phyloP scores from a whole-genome alignment of 208 protist species.

The Tritrichomonas musculus region DNA sequence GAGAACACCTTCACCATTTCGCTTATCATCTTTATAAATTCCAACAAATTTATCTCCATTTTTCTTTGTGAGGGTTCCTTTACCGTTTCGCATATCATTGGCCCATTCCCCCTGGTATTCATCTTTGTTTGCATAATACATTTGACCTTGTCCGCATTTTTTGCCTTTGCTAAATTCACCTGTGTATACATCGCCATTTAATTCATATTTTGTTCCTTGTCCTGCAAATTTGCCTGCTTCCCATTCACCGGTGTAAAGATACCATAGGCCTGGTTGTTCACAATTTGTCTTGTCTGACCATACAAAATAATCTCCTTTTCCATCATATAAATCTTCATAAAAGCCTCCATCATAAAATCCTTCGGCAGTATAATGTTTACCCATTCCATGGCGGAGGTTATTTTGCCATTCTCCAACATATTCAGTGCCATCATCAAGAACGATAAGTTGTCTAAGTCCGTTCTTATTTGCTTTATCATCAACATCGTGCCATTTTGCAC shows the following conservation, averaged over 20 bases:
- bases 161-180: constrained; percentile 36
- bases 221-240: not conserved
- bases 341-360: constrained; percentile 8
- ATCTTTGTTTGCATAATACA: constrained; percentile 27
- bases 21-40: constrained; percentile 17
- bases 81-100: constrained; percentile 32
- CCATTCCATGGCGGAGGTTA: not conserved
- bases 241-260: not conserved
- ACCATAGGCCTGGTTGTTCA: not conserved
- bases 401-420: constrained; percentile 12
- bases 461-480: constrained; percentile 22
- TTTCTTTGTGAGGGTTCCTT: constrained; percentile 1
- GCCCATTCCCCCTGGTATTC: constrained; percentile 33
- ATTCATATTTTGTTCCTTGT: not conserved
- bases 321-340: not conserved
- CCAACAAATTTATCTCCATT: constrained; percentile 37
- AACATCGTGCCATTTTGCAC: not conserved
- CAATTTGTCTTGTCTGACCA: constrained; percentile 27
- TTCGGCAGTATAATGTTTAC: not conserved
- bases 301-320: not conserved
- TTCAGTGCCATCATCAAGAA: constrained; percentile 31
- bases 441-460: not conserved
- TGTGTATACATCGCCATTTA: constrained; percentile 28
- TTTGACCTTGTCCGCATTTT: constrained; percentile 24
- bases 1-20: constrained; percentile 33